Evolutionary conservation across 768 basidiomycete genomes (phyloP), one percentile per base, ranked within the genome.

Genomic region (Termitomyces sp.): DNA sequence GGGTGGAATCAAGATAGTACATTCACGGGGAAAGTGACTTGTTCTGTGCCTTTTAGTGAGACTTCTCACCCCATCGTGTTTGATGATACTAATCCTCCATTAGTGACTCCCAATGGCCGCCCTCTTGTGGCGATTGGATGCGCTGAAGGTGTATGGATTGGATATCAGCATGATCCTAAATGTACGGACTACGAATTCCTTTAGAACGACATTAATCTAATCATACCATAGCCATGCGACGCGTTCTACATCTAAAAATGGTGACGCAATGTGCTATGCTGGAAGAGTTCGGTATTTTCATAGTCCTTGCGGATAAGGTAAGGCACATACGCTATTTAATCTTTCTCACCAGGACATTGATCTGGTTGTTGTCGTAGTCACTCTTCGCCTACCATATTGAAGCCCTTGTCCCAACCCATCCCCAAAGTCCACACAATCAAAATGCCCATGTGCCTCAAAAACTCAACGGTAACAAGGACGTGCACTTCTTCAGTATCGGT

Each of bases 101-200:
- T 59, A 96, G 95, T 82, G 61, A 96, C 94, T 6, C 77, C 87
- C 6, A 94, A 98, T 68, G 88, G 89, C 6, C 85, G 93, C 27
- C 85, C 85, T 13, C 79, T 99, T 15, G 90, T 98, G 42, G 93
- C 95, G 0, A 87, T 98, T 65, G 97, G 95, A 8, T 97, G 95
- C 71, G 88, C 90, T 0, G 94, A 97, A 68, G 97, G 97, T 36
- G 93, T 98, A 6, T 99, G 95, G 93, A 97, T 98, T 67, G 96
- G 96, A 0, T 90, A 95, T 74, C 84, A 93, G 42, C 90, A 93
- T 62, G 91, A 96, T 71, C 88, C 95, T 2, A 78, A 82, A 69
- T 95, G 93, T 93, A 70, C 60, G 86, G 12, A 66, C 46, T 20
- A 30, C 12, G 34, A 9, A 9, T 44, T 9, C 15, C n/a, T 50